These are phyloP conservation scores for Miscanthus lutarioriparius DNA, from an alignment of 176 grass and related monocot species.

Conservation along the genomic window DNA sequence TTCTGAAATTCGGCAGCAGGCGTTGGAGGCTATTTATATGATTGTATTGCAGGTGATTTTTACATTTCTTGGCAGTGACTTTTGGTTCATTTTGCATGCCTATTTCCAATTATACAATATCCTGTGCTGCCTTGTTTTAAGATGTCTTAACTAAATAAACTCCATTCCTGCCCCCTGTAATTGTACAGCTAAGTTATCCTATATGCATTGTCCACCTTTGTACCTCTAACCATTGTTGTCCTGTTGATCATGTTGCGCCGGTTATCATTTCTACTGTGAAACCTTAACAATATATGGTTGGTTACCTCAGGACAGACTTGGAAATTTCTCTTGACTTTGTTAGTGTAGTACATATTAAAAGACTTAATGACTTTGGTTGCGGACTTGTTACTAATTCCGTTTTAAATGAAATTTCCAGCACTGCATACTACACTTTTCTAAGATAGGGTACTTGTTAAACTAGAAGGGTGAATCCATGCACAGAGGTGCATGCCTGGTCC, in stretches of 20 bases:
- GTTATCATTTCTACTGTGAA: conserved; percentile 6
- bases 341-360: background rate
- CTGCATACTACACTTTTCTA: background rate
- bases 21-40: conserved; percentile 93
- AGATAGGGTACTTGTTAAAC: background rate
- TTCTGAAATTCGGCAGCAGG: conserved; percentile 83
- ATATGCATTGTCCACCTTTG: background rate
- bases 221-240: background rate
- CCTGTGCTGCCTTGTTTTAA: background rate
- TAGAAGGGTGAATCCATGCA: background rate
- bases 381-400: background rate
- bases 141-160: background rate
- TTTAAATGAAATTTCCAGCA: conserved; percentile 2
- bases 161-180: background rate
- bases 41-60: conserved; percentile 76
- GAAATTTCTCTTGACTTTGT: background rate
- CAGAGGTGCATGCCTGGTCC: background rate
- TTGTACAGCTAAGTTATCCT: background rate
- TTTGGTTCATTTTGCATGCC: conserved; percentile 4
- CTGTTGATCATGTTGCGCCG: background rate
- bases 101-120: conserved; percentile 17
- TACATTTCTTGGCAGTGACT: background rate
- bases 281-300: background rate
- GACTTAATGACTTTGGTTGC: background rate
- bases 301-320: background rate